phyloP scores from a whole-genome alignment of 352 stramenopile genomes.

The Phytopythium sindhum region DNA sequence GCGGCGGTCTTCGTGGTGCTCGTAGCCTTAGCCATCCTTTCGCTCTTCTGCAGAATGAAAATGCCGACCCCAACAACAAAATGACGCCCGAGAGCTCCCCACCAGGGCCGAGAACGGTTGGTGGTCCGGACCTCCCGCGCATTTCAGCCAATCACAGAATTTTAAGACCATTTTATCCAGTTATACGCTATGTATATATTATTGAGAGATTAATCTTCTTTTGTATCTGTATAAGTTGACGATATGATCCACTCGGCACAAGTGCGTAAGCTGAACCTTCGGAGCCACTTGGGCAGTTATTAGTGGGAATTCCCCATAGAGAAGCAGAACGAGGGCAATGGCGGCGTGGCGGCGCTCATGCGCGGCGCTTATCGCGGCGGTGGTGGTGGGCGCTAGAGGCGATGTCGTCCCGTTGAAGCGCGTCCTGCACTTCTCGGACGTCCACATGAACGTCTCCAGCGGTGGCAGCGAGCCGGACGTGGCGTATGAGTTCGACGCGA shows the following conservation, averaged over 20 bases:
- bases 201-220: not conserved
- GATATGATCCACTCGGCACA: not conserved
- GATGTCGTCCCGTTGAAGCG: too few relatives aligned
- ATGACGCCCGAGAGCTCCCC: conserved; percentile 3
- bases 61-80: not conserved
- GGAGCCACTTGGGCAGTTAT: not conserved
- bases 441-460: conserved; percentile 53
- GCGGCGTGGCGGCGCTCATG: conserved; percentile 3
- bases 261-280: not conserved
- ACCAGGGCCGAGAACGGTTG: conserved; percentile 16
- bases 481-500: conserved; percentile 30
- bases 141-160: conserved; percentile 20
- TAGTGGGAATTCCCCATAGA: not conserved
- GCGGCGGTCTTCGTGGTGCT: conserved; percentile 66
- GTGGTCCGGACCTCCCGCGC: not conserved
- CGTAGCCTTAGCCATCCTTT: conserved; percentile 73
- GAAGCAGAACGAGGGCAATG: not conserved
- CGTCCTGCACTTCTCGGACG: conserved; percentile 71
- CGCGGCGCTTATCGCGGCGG: conserved; percentile 1
- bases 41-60: conserved; percentile 49
- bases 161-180: not conserved
- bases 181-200: too few relatives aligned
- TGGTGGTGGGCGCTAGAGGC: too few relatives aligned
- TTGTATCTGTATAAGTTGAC: not conserved
- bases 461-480: conserved; percentile 23